Percentiles rank a stretch among this genome's conserved stretches.
These are phyloP conservation scores for Teratosphaeria nubilosa DNA, from an alignment of 2,329 filamentous ascomycete species.

Conservation along the genomic window DNA sequence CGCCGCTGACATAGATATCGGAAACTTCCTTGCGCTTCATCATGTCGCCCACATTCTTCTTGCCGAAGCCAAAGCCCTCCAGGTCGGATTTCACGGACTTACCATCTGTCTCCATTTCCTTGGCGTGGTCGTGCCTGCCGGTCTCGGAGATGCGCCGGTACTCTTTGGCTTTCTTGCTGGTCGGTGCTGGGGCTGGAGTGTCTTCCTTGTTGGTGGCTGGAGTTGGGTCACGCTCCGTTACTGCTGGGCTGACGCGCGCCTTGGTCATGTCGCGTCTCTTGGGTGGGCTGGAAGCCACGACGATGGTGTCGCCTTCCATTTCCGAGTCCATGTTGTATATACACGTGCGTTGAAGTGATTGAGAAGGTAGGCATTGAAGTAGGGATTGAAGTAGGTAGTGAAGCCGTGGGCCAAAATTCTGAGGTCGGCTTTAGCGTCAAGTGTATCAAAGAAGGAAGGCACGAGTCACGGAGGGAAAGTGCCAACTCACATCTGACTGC, in stretches of 20 bases:
- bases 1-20: not conserved
- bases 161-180: not conserved
- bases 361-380: not conserved
- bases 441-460: not conserved
- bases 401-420: not conserved
- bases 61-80: constrained; percentile 2
- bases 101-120: not conserved
- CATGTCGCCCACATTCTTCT: not conserved
- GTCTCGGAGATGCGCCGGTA: not conserved
- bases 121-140: not conserved
- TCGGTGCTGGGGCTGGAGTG: not conserved
- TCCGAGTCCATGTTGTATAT: not conserved
- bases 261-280: not conserved
- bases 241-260: not conserved
- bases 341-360: not conserved
- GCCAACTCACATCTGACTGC: not conserved
- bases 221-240: not conserved
- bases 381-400: not conserved
- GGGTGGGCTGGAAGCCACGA: not conserved
- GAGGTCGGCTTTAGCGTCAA: not conserved
- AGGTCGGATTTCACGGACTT: constrained; percentile 4
- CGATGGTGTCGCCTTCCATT: not conserved
- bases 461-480: not conserved
- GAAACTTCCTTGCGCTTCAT: not conserved
- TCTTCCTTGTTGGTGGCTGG: not conserved